Evolutionary conservation across 306 rosid species (phyloP).

Genomic region (Castanopsis chinensis): DNA sequence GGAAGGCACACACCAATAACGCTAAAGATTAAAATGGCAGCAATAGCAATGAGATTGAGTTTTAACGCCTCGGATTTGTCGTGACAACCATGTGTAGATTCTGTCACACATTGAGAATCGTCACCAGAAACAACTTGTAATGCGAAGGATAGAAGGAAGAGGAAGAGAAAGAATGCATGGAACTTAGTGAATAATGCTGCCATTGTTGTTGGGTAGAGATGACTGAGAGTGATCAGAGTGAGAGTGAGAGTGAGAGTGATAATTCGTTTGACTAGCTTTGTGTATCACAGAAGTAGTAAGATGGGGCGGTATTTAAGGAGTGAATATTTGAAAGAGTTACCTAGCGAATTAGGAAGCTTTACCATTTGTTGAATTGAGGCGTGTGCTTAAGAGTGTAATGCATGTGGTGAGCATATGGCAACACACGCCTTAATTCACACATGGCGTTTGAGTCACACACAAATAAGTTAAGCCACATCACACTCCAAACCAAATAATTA

Average conservation of each 20-base stretch:
- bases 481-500: too few species aligned
- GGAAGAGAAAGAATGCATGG: not conserved
- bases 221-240: not conserved
- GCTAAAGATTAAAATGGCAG: slow-evolving; percentile 37
- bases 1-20: slow-evolving; percentile 51
- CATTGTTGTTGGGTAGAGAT: not conserved
- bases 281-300: too few species aligned
- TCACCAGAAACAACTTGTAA: not conserved
- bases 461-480: too few species aligned
- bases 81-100: slow-evolving; percentile 26
- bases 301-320: too few species aligned
- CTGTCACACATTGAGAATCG: not conserved
- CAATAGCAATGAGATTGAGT: slow-evolving; percentile 51
- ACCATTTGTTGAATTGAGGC: too few species aligned
- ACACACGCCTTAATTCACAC: too few species aligned
- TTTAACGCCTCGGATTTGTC: slow-evolving; percentile 28
- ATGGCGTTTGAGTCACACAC: too few species aligned
- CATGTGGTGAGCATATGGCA: too few species aligned
- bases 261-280: not conserved
- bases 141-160: not conserved
- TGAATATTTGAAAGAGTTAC: too few species aligned
- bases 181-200: not conserved
- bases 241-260: not conserved
- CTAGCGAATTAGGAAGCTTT: too few species aligned
- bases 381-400: too few species aligned